phyloP scores from a whole-genome alignment of 805 yeast species.

The Cyberlindnera meyerae region DNA sequence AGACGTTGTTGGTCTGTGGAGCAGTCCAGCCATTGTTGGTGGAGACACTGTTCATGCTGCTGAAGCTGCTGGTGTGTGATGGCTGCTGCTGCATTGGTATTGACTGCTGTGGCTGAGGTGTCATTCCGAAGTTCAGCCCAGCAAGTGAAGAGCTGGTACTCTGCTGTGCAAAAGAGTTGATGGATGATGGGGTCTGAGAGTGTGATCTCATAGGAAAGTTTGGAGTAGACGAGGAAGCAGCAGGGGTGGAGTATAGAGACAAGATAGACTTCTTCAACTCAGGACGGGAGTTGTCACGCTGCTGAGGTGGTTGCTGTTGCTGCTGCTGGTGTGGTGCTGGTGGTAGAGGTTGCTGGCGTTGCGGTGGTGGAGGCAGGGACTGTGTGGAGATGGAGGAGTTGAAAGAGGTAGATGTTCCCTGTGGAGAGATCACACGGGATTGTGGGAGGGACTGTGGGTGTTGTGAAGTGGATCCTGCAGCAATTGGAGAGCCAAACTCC shows the following conservation, averaged over 20 bases:
- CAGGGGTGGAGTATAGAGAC: constrained; percentile 72
- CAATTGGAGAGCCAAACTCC: constrained; percentile 27
- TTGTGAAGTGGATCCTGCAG: constrained; percentile 10
- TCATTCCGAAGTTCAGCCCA: constrained; percentile 13
- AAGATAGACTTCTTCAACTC: constrained; percentile 90
- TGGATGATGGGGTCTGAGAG: constrained; percentile 4
- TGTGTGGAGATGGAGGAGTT: constrained; percentile 2
- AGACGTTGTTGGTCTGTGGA: constrained; percentile 3
- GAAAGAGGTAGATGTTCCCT: constrained; percentile 2
- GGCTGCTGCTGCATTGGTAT: constrained; percentile 4
- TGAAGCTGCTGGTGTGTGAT: constrained; percentile 3
- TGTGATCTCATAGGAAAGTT: constrained; percentile 14
- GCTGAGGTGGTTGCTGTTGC: constrained; percentile 13
- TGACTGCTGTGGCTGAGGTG: constrained; percentile 1
- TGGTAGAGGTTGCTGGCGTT: constrained; percentile 9
- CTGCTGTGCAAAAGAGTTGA: not conserved
- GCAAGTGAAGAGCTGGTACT: constrained; percentile 10
- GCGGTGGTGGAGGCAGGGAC: constrained; percentile 5
- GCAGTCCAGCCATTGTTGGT: not conserved
- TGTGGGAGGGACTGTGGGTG: constrained; percentile 5
- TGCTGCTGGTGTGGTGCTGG: constrained; percentile 15
- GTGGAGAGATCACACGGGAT: constrained; percentile 1
- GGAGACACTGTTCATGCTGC: constrained; percentile 1
- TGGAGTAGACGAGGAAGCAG: constrained; percentile 22
- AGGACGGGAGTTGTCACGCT: constrained; percentile 45